Evolutionary conservation across 192 early-diverging fungal species (phyloP), one percentile per base, ranked within the genome.

Genomic region (Backusella macrospora): DNA sequence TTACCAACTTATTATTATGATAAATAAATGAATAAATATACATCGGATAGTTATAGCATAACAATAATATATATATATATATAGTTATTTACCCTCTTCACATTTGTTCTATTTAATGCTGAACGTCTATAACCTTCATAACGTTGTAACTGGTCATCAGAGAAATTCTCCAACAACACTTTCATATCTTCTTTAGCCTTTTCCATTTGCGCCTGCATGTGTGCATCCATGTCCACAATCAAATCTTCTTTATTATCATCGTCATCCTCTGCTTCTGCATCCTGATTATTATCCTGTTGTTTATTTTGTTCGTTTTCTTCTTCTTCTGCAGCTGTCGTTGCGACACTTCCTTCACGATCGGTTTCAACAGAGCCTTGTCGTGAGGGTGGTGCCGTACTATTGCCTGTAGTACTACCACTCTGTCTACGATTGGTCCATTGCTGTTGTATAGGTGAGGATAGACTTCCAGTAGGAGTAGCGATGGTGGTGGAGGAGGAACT

Each of bases 71-170:
- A 65, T 66, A 47, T 40, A 21, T 62, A 29, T 13, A 29, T 4
- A 46, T 45, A 29, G 40, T 45, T 37, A 74, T 67, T 76, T 83
- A 91, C 90, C 83, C 88, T 90, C 74, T 92, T 93, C 34, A 97
- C 87, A 3, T 90, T 86, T 5, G 87, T 84, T 77, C 93, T 92
- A 67, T 89, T 92, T 12, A 97, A 85, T 6, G 89, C 88, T 1
- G 95, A 87, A 62, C 92, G 80, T 45, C 95, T 85, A 76, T 92
- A 97, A 2, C 87, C 93, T 73, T 93, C 92, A 73, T 94, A 97
- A 34, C 96, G 78, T 66, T 91, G 85, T 15, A 86, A 77, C 75
- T 95, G 92, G 43, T 94, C 90, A 0, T 88, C 88, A 0, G 88
- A 87, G 65, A 92, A 93, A 29, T 86, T 87, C 62, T 90, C 85